Base-by-base conservation (phyloP, 257 asterid species). In the Solanum ossicruentum region DNA sequence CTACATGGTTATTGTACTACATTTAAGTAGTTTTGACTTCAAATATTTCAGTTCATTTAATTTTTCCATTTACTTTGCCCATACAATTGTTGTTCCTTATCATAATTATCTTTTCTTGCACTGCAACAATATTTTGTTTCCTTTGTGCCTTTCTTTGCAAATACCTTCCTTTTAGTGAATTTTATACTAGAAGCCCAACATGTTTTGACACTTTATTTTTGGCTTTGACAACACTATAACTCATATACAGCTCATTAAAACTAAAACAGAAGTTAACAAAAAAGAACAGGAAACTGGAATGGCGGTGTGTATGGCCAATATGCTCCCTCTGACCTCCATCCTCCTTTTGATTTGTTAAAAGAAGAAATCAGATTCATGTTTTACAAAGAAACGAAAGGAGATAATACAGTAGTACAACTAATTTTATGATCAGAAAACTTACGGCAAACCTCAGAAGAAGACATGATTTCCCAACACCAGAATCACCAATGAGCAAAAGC, bases 401-500 rank as follows among this genome's bases (percentile, higher is more conserved):
- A 39, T 70, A 69, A 41, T 77, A 51, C 61, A 51, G 47, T 51
- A 77, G 82, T 23, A 23, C 82, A 77, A n/a, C 63, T 77, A 51
- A 15, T 51, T 77, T 77, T 56, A 15, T 51, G 63, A 77, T 75
- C 45, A 75, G 60, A 51, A 75, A 51, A 77, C 82, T 77, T 77
- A 77, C 82, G 1, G 82, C 82, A 77, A 77, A 77, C 82, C 82
- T 77, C 82, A 77, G 63, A 77, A 77, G 82, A 51, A 77, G 82
- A 77, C 82, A 77, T 77, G 82, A 77, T 77, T 77, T 77, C 82
- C 82, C 82, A 77, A 77, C 82, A 3, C 82, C 82, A 77, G 82
- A 77, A 77, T 77, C 82, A 51, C 82, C 82, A 51, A 77, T 77
- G 47, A 77, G 63, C 82, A 77, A 51, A 77, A 77, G 82, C 63